A percentile compares a stretch with the other conserved stretches of the same genome.
phyloP scores from a whole-genome alignment of 257 asterid genomes.

The Nicotiana obtusifolia region DNA sequence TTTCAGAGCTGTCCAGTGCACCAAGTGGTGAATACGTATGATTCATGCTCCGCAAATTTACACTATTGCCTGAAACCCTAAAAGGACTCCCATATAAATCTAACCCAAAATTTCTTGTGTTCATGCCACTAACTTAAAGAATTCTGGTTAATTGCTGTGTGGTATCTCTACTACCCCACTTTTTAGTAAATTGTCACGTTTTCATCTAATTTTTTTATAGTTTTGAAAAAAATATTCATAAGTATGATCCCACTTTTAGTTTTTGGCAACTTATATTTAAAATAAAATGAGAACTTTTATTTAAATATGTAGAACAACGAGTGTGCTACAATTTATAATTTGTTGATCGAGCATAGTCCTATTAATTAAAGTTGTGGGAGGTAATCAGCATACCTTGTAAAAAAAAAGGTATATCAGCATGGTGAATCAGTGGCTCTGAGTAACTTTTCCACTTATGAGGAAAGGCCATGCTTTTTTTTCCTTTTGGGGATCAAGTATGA shows the following conservation, averaged over 20 bases:
- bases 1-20: conserved; percentile 36
- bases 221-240: neutral
- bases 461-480: neutral
- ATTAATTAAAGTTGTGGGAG: neutral
- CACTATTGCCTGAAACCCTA: neutral
- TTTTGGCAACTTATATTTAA: neutral
- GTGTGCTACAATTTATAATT: neutral
- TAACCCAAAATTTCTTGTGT: neutral
- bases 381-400: too few relatives aligned
- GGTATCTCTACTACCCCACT: neutral
- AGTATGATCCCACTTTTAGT: neutral
- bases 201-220: neutral
- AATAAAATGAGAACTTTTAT: neutral
- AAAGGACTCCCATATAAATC: neutral
- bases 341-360: neutral
- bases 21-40: conserved; percentile 42
- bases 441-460: neutral
- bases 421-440: neutral
- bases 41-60: neutral
- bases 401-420: neutral
- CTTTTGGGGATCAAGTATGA: neutral
- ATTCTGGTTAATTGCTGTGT: neutral
- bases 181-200: neutral
- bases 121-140: neutral
- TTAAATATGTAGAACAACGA: neutral